Percentiles rank a stretch among this genome's conserved stretches.
Evolutionary conservation across 768 basidiomycete genomes (phyloP).

Genomic region (Pulveroboletus sp.): DNA sequence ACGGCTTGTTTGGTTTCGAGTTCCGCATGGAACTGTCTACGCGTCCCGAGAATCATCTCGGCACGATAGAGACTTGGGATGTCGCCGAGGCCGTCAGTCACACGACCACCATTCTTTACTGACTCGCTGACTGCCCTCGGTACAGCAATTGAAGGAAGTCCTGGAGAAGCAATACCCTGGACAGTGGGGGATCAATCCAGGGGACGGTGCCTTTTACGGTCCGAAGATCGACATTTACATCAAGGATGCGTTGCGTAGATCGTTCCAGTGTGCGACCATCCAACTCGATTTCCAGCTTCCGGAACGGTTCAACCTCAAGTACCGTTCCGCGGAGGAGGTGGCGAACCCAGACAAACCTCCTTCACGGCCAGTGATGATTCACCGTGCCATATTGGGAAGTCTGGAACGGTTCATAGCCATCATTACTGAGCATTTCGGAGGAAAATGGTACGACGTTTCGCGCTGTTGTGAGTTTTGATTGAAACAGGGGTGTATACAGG

Average conservation of each 20-base stretch:
- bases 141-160: constrained; percentile 76
- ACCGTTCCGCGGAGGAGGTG: constrained; percentile 65
- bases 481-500: constrained; percentile 40
- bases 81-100: constrained; percentile 69
- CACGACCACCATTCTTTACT: background rate
- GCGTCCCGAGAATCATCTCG: constrained; percentile 91
- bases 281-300: constrained; percentile 99
- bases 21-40: constrained; percentile 95
- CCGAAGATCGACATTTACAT: constrained; percentile 99
- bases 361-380: constrained; percentile 92
- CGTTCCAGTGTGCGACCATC: constrained; percentile 98
- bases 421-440: constrained; percentile 94
- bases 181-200: constrained; percentile 89
- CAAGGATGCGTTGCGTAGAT: constrained; percentile 84
- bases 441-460: constrained; percentile 73
- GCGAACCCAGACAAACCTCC: constrained; percentile 51
- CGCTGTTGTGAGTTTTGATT: constrained; percentile 1
- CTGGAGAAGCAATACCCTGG: constrained; percentile 85
- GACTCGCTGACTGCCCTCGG: constrained; percentile 5
- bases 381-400: constrained; percentile 92
- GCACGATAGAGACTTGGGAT: constrained; percentile 87
- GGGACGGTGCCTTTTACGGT: constrained; percentile 99
- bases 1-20: constrained; percentile 91
- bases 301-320: constrained; percentile 92
- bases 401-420: constrained; percentile 96